These are phyloP conservation scores for Areca catechu DNA, from an alignment of 176 grass and related monocot genomes.

Conservation along the genomic window DNA sequence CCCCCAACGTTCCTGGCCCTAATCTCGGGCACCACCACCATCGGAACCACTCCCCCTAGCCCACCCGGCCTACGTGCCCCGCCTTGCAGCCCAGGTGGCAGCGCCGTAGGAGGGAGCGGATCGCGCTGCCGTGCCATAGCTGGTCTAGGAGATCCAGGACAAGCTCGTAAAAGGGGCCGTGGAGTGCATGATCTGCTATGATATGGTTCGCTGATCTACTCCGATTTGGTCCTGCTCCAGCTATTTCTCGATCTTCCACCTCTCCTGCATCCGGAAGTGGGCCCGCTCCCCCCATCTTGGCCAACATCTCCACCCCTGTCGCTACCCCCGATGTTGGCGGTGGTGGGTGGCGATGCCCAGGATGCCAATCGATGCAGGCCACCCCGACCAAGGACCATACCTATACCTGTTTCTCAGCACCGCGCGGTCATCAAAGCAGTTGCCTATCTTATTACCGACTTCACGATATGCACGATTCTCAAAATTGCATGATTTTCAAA, in stretches of 20 bases:
- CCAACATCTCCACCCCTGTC: conserved; percentile 7
- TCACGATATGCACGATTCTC: too few species aligned
- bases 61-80: too few species aligned
- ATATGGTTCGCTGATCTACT: conserved; percentile 76
- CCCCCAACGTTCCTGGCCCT: too few species aligned
- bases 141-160: conserved; percentile 94
- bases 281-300: conserved; percentile 72
- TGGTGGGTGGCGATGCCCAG: conserved; percentile 66
- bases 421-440: too few species aligned
- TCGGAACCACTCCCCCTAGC: too few species aligned
- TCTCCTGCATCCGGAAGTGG: too few species aligned
- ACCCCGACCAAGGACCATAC: conserved; percentile 37
- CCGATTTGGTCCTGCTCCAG: conserved; percentile 81
- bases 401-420: conserved; percentile 95
- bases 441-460: too few species aligned
- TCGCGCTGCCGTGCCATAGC: conserved; percentile 41
- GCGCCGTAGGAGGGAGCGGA: neutral
- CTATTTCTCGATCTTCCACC: conserved; percentile 96
- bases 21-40: too few species aligned
- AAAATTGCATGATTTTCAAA: too few species aligned
- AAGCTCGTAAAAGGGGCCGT: conserved; percentile 63
- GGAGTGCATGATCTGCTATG: conserved; percentile 99
- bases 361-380: conserved; percentile 67
- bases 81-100: too few species aligned
- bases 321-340: neutral